These are phyloP conservation scores for Fusarium abutilonis DNA, from an alignment of 2,329 filamentous ascomycete species.

Conservation along the genomic window DNA sequence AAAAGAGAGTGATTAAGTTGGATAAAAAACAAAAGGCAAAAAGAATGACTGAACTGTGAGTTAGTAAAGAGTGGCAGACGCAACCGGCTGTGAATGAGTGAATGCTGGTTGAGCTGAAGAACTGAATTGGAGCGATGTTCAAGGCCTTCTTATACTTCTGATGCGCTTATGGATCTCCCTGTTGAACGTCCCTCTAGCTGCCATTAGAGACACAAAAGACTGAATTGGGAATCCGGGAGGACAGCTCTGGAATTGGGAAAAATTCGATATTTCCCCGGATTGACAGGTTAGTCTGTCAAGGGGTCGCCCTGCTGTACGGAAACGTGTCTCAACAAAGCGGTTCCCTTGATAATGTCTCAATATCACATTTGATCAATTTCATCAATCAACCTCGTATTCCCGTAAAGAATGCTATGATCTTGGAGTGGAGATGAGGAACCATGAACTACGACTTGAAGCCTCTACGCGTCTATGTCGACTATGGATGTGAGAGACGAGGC, in stretches of 20 bases:
- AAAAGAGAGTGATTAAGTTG: conserved; percentile 28
- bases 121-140: conserved; percentile 7
- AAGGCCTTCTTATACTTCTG: conserved; percentile 29
- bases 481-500: no score
- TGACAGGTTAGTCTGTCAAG: conserved; percentile 1
- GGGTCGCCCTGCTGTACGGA: not conserved
- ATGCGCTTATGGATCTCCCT: not conserved
- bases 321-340: not conserved
- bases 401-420: conserved; percentile 11
- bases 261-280: conserved; percentile 29
- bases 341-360: conserved; percentile 27
- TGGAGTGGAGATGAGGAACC: not conserved
- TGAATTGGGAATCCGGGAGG: conserved; percentile 11
- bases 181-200: rapidly evolving
- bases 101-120: conserved; percentile 36
- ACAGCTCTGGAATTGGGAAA: conserved; percentile 27
- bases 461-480: no score
- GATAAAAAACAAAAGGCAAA: conserved; percentile 14
- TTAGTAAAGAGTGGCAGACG: conserved; percentile 35
- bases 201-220: not conserved
- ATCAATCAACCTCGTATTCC: not conserved
- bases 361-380: not conserved
- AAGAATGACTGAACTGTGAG: conserved; percentile 14
- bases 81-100: conserved; percentile 35
- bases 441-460: not conserved